Evolutionary conservation across 805 yeast genomes (phyloP).

Genomic region (Candida easanensis): DNA sequence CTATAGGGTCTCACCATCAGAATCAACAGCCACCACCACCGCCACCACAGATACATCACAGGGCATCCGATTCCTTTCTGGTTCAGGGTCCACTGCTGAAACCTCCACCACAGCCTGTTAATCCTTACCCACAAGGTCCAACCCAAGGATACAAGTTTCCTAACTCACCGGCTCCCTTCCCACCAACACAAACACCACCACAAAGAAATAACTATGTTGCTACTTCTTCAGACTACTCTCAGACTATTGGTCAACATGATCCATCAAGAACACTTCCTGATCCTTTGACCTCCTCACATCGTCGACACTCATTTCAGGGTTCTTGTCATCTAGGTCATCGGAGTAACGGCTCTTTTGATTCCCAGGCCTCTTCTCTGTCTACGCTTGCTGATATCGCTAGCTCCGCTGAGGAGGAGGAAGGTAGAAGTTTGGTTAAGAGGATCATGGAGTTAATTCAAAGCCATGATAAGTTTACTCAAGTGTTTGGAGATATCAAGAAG

Average conservation of each 20-base stretch:
- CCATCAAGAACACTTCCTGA: not conserved
- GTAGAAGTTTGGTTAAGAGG: slow-evolving; percentile 5
- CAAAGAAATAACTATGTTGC: not conserved
- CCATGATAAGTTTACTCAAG: slow-evolving; percentile 12
- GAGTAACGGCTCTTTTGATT: slow-evolving; percentile 24
- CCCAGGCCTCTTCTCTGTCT: slow-evolving; percentile 24
- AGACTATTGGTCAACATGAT: not conserved
- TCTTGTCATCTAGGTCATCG: slow-evolving; percentile 15
- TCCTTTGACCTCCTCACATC: not conserved
- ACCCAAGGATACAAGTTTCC: not conserved
- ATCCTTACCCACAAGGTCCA: not conserved
- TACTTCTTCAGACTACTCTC: not conserved
- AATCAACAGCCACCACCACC: not conserved
- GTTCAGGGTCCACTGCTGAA: not conserved
- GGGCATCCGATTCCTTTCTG: not conserved
- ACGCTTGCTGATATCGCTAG: slow-evolving; percentile 28
- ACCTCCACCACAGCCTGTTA: no score
- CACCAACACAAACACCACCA: not conserved
- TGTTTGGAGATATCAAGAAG: slow-evolving; percentile 18
- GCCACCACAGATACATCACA: not conserved
- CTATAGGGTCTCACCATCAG: no score
- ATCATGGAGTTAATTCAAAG: slow-evolving; percentile 13
- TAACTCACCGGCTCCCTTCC: not conserved
- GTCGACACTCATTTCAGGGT: slow-evolving; percentile 13
- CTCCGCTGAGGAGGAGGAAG: not conserved